Base-by-base conservation (phyloP, 2,329 filamentous ascomycete species). In the Colletotrichum navitas region DNA sequence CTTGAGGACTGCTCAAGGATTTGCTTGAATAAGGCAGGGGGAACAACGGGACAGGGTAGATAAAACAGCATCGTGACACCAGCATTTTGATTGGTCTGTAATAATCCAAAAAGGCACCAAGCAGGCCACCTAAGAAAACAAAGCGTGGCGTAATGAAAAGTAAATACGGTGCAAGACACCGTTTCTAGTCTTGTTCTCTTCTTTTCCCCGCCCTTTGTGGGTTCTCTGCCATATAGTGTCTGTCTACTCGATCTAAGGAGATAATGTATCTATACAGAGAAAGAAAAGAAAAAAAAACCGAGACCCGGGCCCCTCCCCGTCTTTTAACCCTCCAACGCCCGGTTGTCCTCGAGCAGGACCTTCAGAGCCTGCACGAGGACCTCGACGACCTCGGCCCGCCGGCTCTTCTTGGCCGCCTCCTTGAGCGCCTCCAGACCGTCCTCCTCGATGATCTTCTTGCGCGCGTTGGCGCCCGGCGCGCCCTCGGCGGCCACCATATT, bases 321-420 rank as follows among this genome's bases (percentile, higher is more conserved):
- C 63, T 47, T 68, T 51, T 55, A 72, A 18, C 54, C 65, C 34
- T 72, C 60, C 66, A 72, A 69, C 21, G 69, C 34, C 52, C 54
- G 60, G 47, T 63, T 65, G 26, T 81, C 79, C 56, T 86, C 86
- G 51, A 93, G 78, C 73, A 94, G 76, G 66, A 87, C 83, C 83
- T 95, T 95, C 77, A 97, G 79, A 1, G 91, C 91, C 77, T 94
- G 89, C 6, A 94, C 90, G 0, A 91, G 90, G 21, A 92, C 84
- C 76, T 92, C 88, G 61, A 97, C 78, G 32, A 97, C 90, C 74
- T 93, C 90, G 8, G 89, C 85, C 72, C 90, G 89, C 70, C 90
- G 87, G 59, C 89, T 92, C 80, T 89, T 90, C 83, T 90, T 92
- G 56, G 95, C 83, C 75, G 90, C 91, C 60, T 88, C 86, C 76